Base-by-base conservation (phyloP, 371 early-diverging fungal genomes). In the Sporodiniella umbellata region DNA sequence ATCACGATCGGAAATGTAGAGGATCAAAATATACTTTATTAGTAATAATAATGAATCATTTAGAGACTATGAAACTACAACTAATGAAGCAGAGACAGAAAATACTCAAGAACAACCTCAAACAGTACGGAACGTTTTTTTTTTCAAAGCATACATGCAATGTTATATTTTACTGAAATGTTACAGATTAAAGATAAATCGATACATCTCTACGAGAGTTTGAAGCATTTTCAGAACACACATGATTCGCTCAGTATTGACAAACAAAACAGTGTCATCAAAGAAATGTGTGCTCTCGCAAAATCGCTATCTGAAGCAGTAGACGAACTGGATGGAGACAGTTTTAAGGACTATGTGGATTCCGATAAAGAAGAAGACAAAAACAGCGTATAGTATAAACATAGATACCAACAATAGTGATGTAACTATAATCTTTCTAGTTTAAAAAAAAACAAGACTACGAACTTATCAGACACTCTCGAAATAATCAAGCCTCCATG, bases 391-490 rank as follows among this genome's bases (percentile, higher is more conserved):
- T 6, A 40, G 43, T 4, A 37, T 45, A 19, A 47, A 58, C 0
- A 35, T 14, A n/a, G 15, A 35, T 35, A 35, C 1, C 4, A n/a
- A 35, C n/a, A n/a, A 5, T 35, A n/a, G n/a, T 35, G 35, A 1
- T 5, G n/a, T 35, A 35, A 15, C 39, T 11, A 7, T 8, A 22
- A 8, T 10, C 2, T 23, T 45, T 19, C 33, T 51, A 54, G 39
- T 35, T 40, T 24, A 38, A 54, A 42, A 55, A 37, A 37, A 30
- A 35, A 10, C n/a, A 48, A 10, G 72, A 71, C 45, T 68, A 71
- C 49, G 65, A 56, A 37, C 40, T 68, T 42, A 71, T 71, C 23
- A 57, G 72, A 38, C 65, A 68, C 37, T 62, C 68, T 25, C 53
- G 72, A 28, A 68, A 65, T 39, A 23, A 61, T 19, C 61, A 68